Base-by-base conservation (phyloP, 257 asterid species). In the Rehmannia glutinosa region DNA sequence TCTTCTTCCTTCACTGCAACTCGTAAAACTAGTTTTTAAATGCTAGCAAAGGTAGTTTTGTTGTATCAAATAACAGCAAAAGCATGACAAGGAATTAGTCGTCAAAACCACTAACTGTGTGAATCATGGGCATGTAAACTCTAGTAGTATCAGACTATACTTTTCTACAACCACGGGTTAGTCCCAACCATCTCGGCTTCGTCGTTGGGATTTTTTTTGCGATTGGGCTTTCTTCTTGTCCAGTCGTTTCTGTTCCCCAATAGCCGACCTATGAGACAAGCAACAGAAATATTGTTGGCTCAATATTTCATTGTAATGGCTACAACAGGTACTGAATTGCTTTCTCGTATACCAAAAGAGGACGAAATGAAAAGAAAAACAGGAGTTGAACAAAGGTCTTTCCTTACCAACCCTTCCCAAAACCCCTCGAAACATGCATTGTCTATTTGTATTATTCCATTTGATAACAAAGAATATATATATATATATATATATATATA, bases 191-290 rank as follows among this genome's bases (percentile, higher is more conserved):
- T 71, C 89, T 21, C 75, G 53, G 81, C 84, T 81, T 75, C 96
- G 80, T 76, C 87, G 72, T 13, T 72, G 54, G 8, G 85, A 71
- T 75, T 90, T 90, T 87, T 83, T 83, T 63, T 77, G 94, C 15
- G 88, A 84, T 6, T 72, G 83, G 8, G 83, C 84, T 71, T 90
- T 92, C 88, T 86, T 83, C 53, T 63, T 80, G 63, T 80, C 92
- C 45, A 85, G 78, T 50, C 88, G 82, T 57, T 90, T 91, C 68
- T 71, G 84, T 77, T 86, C 95, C 51, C 82, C 88, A 74, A 84
- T 70, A 27, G 91, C 86, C 45, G 97, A 83, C 84, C 99, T 90
- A 53, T 16, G 21, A 76, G 24, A 9, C 10, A 24, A 71, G 33
- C 62, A 66, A 73, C 32, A 51, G 17, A 69, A 57, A 60, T 30